These are phyloP conservation scores for Terana coerulea DNA, from an alignment of 768 basidiomycete species.

Conservation along the genomic window DNA sequence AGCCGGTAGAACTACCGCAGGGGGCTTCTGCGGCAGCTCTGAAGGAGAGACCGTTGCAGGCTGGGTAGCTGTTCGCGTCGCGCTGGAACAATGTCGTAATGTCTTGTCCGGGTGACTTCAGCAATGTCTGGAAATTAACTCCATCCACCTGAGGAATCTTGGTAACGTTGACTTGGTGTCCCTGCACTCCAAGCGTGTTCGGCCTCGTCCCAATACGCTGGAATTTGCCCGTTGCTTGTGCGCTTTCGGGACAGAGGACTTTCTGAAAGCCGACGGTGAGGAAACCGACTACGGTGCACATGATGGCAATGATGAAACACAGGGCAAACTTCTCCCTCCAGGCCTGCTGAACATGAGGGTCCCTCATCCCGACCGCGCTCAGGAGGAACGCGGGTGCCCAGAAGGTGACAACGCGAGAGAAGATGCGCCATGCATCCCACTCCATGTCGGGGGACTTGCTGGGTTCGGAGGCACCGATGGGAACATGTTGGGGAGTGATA, in stretches of 20 bases:
- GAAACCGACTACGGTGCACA: conserved; percentile 85
- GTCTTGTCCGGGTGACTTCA: conserved; percentile 72
- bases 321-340: conserved; percentile 98
- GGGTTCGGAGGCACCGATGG: conserved; percentile 34
- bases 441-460: conserved; percentile 27
- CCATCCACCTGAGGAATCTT: conserved; percentile 39
- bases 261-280: conserved; percentile 91
- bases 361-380: conserved; percentile 70
- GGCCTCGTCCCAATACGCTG: conserved; percentile 47
- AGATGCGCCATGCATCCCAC: conserved; percentile 74
- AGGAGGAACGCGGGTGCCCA: conserved; percentile 87
- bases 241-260: conserved; percentile 77
- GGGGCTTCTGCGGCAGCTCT: conserved; percentile 71
- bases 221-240: conserved; percentile 38
- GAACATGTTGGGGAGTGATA: conserved; percentile 72
- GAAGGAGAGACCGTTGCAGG: conserved; percentile 61
- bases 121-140: conserved; percentile 58
- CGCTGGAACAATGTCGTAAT: conserved; percentile 86
- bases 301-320: conserved; percentile 77
- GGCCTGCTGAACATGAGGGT: conserved; percentile 75
- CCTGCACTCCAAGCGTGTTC: conserved; percentile 73
- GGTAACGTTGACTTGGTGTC: conserved; percentile 73
- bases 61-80: conserved; percentile 54
- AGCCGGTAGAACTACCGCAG: conserved; percentile 51
- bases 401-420: conserved; percentile 76